A percentile compares a stretch with the other conserved stretches of the same genome.
Conservation (phyloP, 352 stramenopile species). For the Globisporangium lucens region DNA sequence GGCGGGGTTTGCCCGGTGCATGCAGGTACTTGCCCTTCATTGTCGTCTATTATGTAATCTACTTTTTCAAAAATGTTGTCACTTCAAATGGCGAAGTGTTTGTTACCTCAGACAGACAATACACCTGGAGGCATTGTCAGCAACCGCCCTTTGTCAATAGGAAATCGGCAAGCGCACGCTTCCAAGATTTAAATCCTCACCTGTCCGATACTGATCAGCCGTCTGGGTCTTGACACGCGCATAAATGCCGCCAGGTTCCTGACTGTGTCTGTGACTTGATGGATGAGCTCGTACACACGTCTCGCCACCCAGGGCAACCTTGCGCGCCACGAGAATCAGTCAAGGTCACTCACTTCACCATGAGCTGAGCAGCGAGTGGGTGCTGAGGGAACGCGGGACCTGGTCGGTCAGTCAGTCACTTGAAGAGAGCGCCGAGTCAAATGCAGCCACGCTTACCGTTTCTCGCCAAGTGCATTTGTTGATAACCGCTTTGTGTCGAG, state of each 20-base stretch:
- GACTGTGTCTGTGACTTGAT: not conserved
- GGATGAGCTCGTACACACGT: not conserved
- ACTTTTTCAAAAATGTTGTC: not conserved
- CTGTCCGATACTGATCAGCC: not conserved
- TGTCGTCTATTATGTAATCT: not conserved
- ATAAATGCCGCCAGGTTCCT: not conserved
- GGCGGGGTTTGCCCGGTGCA: not conserved
- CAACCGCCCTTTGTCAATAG: not conserved
- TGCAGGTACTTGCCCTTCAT: slow-evolving; percentile 7
- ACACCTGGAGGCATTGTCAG: not conserved
- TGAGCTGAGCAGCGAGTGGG: slow-evolving; percentile 2
- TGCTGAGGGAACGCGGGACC: not conserved
- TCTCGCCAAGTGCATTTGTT: not conserved
- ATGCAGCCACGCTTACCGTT: not conserved
- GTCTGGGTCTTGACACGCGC: not conserved
- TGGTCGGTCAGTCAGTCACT: not conserved
- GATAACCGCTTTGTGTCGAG: slow-evolving; percentile 1
- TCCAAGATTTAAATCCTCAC: not conserved
- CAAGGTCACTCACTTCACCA: not conserved
- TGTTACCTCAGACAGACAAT: not conserved
- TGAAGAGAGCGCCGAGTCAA: not conserved
- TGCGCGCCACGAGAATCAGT: not conserved
- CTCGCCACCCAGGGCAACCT: not conserved
- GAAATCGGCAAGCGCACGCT: not conserved
- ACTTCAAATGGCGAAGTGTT: not conserved